phyloP scores from a whole-genome alignment of 768 basidiomycete species.

The Mycena floridula region DNA sequence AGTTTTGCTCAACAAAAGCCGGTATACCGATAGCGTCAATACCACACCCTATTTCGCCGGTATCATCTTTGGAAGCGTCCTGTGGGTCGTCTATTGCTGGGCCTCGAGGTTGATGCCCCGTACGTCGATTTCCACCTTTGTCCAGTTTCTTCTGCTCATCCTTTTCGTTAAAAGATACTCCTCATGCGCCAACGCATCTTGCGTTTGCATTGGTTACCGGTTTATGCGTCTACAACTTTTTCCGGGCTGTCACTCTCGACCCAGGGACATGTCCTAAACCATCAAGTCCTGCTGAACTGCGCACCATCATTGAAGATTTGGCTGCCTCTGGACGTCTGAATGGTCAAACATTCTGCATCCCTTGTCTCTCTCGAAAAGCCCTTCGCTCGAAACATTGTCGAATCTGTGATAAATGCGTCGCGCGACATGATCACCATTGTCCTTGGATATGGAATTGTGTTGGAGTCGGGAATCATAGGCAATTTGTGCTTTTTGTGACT shows the following conservation, averaged over 20 bases:
- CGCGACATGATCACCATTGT: conserved; percentile 93
- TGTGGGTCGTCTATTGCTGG: conserved; percentile 88
- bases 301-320: conserved; percentile 89
- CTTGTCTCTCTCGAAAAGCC: conserved; percentile 91
- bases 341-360: conserved; percentile 94
- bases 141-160: not conserved
- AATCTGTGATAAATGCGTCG: conserved; percentile 83
- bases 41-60: conserved; percentile 91
- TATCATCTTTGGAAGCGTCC: conserved; percentile 78
- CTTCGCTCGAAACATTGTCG: conserved; percentile 95
- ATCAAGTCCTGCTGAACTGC: conserved; percentile 74
- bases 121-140: conserved; percentile 27
- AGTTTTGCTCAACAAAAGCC: conserved; percentile 75
- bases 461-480: conserved; percentile 89
- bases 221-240: conserved; percentile 85
- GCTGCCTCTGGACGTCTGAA: conserved; percentile 85
- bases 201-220: conserved; percentile 64
- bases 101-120: conserved; percentile 67
- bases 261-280: conserved; percentile 85
- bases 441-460: conserved; percentile 99
- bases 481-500: conserved; percentile 90
- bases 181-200: conserved; percentile 71
- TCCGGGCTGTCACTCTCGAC: conserved; percentile 82
- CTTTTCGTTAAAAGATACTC: conserved; percentile 58
- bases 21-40: conserved; percentile 77